Conservation (phyloP, 2,329 filamentous ascomycete species). For the Teratosphaeria gauchensis region DNA sequence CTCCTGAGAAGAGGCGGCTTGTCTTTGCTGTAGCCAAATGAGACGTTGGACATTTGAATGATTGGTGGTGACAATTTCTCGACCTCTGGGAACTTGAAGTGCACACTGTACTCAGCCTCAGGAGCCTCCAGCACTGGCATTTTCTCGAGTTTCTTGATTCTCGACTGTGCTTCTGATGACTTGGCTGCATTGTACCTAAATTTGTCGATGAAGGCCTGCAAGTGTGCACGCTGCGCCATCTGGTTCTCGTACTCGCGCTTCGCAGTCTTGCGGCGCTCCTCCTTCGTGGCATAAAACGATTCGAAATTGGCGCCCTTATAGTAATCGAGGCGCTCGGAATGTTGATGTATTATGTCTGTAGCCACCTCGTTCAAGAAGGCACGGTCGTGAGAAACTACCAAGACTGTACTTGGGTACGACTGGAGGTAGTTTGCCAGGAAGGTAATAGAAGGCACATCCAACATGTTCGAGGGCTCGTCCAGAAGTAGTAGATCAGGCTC, state of each 20-base stretch:
- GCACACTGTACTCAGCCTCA: constrained; percentile 88
- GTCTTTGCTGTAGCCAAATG: constrained; percentile 77
- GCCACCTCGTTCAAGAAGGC: constrained; percentile 98
- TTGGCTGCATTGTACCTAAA: constrained; percentile 99
- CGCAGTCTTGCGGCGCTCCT: constrained; percentile 92
- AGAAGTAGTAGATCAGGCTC: constrained; percentile 92
- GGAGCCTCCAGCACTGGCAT: constrained; percentile 89
- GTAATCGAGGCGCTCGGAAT: constrained; percentile 94
- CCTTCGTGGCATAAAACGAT: constrained; percentile 92
- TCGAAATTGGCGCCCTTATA: constrained; percentile 96
- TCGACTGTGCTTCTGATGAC: constrained; percentile 93
- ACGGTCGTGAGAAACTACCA: constrained; percentile 97
- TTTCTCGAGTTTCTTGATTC: constrained; percentile 97
- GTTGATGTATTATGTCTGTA: constrained; percentile 98
- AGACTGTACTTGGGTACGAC: constrained; percentile 81
- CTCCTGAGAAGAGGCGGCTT: constrained; percentile 64
- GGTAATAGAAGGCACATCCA: constrained; percentile 99
- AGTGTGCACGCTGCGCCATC: constrained; percentile 83
- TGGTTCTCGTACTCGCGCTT: constrained; percentile 98
- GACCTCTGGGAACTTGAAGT: constrained; percentile 95
- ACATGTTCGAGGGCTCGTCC: constrained; percentile 99
- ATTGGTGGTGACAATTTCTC: constrained; percentile 97
- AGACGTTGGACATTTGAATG: constrained; percentile 89
- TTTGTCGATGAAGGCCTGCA: constrained; percentile 98
- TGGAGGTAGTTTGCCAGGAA: constrained; percentile 96